Evolutionary conservation across 2,329 filamentous ascomycete genomes (phyloP), one percentile per base, ranked within the genome.

Genomic region (Paramyrothecium roridum): DNA sequence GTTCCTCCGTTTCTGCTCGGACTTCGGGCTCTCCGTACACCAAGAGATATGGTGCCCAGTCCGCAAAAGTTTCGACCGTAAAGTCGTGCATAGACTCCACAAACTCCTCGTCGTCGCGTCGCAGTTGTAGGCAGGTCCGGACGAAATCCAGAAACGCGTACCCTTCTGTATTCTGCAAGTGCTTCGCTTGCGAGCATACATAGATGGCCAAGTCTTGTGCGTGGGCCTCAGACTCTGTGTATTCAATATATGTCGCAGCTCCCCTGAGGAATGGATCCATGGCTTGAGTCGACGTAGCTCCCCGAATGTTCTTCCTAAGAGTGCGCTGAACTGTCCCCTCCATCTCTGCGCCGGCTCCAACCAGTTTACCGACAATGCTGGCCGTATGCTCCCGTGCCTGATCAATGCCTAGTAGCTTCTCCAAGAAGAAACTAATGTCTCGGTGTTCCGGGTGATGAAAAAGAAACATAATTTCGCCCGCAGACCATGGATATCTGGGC

Each of bases 351-450:
- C 81, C 79, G 20, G 80, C 72, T n/a, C 74, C 70, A 46, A 89
- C 70, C 37, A 91, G 75, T 3, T 78, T 74, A 40, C 70, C 70
- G 50, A 92, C 67, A 52, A 92, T 87, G 13, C 71, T 73, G 51
- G 80, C 75, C 2, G 81, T 84, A 2, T 76, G 74, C 2, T 65
- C 59, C 0, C 71, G 68, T 53, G 84, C 85, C 63, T 87, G 82
- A 58, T 87, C 80, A 50, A 88, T 76, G 20, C 76, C 74, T 26
- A 92, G 75, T 23, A 92, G 75, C 66, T 88, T 90, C 64, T 86
- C 84, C 22, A 88, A 67, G 52, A 89, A 84, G n/a, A 85, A 72
- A 58, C 81, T 84, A 20, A 60, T 54, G 2, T 60, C 51, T 3
- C 64, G 63, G 2, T 59, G 56, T 37, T 68, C 68, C 62, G 59